Conservation (phyloP, 345 rosid species). For the Carallia pectinifolia region DNA sequence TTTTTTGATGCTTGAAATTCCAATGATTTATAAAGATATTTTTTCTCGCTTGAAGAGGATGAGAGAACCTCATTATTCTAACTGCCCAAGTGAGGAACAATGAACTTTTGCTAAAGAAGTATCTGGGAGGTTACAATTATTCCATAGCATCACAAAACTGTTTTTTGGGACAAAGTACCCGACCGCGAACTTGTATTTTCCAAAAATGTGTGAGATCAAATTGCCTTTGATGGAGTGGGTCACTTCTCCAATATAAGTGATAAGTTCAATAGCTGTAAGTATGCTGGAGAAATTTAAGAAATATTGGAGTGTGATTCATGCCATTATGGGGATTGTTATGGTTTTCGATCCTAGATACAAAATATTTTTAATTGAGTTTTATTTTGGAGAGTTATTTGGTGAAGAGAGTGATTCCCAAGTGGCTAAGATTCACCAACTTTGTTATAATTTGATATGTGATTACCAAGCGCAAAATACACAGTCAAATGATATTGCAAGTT, state of each 20-base stretch:
- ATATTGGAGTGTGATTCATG: constrained; percentile 16
- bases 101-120: neutral
- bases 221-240: neutral
- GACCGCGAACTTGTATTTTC: neutral
- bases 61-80: neutral
- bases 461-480: neutral
- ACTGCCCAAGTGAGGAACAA: neutral
- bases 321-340: neutral
- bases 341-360: constrained; percentile 7
- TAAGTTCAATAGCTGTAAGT: neutral
- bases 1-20: constrained; percentile 16
- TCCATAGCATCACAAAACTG: neutral
- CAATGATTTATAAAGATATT: neutral
- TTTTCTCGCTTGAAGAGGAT: neutral
- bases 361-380: neutral
- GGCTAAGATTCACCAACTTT: neutral
- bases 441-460: neutral
- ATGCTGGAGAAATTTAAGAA: constrained; percentile 9
- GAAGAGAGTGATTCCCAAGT: too few species aligned
- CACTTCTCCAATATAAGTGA: neutral
- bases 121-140: neutral
- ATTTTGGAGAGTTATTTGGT: neutral
- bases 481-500: neutral
- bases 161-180: neutral
- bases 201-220: neutral